Evolutionary conservation across 371 early-diverging fungal genomes (phyloP).

Genomic region (Mortierella sp.): DNA sequence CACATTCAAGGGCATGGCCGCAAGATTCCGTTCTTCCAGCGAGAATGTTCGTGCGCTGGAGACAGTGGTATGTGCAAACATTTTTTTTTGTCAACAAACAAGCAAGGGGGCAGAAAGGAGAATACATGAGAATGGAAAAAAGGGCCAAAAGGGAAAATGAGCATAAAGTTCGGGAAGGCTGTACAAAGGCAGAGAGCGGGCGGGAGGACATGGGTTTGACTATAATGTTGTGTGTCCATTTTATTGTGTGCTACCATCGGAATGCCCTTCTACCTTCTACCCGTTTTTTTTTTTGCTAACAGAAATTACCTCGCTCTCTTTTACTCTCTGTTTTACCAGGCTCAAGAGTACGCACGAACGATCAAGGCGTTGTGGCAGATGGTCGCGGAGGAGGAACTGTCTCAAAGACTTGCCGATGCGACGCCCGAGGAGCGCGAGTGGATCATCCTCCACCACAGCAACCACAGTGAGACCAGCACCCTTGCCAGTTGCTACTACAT

Average conservation of each 20-base stretch:
- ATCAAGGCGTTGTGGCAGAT: conserved; percentile 55
- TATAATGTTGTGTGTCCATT: neutral
- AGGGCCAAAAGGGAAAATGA: neutral
- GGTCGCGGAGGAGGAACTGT: conserved; percentile 46
- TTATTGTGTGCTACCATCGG: conserved; percentile 7
- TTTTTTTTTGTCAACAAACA: conserved; percentile 1
- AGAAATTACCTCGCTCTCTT: neutral
- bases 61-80: conserved; percentile 18
- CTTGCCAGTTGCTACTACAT: neutral
- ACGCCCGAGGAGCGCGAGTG: conserved; percentile 39
- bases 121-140: neutral
- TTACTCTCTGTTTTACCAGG: conserved; percentile 18
- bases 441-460: conserved; percentile 30
- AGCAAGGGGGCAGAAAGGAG: neutral
- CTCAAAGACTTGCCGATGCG: conserved; percentile 33
- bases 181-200: neutral
- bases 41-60: conserved; percentile 7
- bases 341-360: conserved; percentile 55
- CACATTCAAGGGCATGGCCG: neutral
- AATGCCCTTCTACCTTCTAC: neutral
- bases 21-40: conserved; percentile 9
- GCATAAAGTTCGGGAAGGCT: neutral
- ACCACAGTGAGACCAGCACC: conserved; percentile 1
- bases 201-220: neutral
- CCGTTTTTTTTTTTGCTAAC: neutral